Conservation (phyloP, 345 rosid genomes). For the Reutealis trisperma region DNA sequence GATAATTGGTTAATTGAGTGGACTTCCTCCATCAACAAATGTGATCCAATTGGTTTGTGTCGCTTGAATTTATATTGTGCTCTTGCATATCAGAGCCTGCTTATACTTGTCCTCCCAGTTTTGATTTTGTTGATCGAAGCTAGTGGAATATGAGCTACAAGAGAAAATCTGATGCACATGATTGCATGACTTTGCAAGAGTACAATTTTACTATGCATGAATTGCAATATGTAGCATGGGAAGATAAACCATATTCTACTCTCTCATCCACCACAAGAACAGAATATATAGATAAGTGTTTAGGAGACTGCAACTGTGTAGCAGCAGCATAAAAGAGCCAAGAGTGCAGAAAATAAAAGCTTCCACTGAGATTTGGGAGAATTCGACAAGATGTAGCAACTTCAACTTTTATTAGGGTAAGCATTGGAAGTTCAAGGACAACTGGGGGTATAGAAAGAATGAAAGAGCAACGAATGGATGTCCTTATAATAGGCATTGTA, state of each 20-base stretch:
- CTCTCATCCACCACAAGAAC: background rate
- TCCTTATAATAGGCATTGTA: background rate
- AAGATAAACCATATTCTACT: background rate
- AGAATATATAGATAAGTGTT: background rate
- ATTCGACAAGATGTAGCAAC: background rate
- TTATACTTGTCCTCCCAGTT: constrained; percentile 7
- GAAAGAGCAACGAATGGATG: background rate
- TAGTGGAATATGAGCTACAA: background rate
- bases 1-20: background rate
- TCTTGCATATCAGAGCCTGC: background rate
- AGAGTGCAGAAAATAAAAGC: background rate
- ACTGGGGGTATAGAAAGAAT: background rate
- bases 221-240: constrained; percentile 10
- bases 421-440: background rate
- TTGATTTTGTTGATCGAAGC: background rate
- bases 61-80: background rate
- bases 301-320: constrained; percentile 1
- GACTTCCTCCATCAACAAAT: background rate
- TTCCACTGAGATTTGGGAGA: constrained; percentile 10
- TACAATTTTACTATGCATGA: background rate
- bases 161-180: background rate
- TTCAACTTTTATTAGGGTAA: too few species aligned
- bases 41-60: constrained; percentile 1
- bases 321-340: background rate
- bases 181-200: background rate